Conservation (phyloP, 768 basidiomycete species). For the Favolaschia claudopus region DNA sequence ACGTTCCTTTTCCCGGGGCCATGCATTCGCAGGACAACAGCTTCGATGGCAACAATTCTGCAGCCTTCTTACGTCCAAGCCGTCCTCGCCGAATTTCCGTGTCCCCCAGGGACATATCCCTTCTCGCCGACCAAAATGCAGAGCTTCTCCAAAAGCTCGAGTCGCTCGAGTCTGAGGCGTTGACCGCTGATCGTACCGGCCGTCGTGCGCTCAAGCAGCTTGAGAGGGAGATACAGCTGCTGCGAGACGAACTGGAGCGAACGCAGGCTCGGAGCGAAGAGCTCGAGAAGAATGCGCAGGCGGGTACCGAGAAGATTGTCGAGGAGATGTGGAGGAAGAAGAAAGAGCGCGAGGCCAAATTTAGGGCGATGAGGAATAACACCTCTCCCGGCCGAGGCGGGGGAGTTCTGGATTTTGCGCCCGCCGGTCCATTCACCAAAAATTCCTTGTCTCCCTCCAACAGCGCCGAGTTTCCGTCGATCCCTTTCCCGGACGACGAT, state of each 20-base stretch:
- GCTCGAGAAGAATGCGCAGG: constrained; percentile 70
- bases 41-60: constrained; percentile 35
- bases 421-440: constrained; percentile 49
- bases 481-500: not conserved
- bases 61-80: constrained; percentile 30
- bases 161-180: constrained; percentile 75
- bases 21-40: no score
- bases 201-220: constrained; percentile 73
- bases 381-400: constrained; percentile 39
- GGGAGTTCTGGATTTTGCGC: constrained; percentile 67
- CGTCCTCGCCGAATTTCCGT: constrained; percentile 64
- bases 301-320: constrained; percentile 48
- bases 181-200: constrained; percentile 69
- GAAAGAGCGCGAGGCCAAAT: constrained; percentile 60
- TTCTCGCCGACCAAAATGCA: constrained; percentile 83
- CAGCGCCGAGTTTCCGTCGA: constrained; percentile 8
- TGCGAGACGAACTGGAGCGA: constrained; percentile 79
- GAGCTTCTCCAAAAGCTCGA: constrained; percentile 81
- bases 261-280: constrained; percentile 76
- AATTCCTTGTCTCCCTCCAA: constrained; percentile 12
- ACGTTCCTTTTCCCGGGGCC: constrained; percentile 40
- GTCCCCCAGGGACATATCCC: constrained; percentile 71
- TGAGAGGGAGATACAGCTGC: constrained; percentile 80
- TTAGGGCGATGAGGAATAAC: constrained; percentile 58
- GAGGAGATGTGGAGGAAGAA: constrained; percentile 55